phyloP scores from a whole-genome alignment of 2,329 filamentous ascomycete species.

The Colletotrichum cuscutae region DNA sequence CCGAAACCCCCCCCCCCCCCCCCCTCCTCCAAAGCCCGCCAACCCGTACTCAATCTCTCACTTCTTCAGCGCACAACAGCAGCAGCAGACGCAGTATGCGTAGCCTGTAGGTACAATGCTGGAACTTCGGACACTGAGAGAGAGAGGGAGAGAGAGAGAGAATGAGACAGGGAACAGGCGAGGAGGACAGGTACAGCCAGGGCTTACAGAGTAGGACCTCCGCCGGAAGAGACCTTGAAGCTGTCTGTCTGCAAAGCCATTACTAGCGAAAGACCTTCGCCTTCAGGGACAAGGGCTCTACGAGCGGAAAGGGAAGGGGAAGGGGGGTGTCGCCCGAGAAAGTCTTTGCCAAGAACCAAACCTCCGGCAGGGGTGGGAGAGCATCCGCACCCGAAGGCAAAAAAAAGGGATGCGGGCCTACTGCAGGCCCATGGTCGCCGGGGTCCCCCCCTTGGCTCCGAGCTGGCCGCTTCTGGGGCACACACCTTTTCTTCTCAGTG shows the following conservation, averaged over 20 bases:
- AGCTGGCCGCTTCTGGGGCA: constrained; percentile 21
- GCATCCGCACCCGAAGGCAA: constrained; percentile 23
- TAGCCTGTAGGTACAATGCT: neutral
- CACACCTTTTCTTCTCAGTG: neutral
- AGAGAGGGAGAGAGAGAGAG: neutral
- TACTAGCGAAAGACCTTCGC: constrained; percentile 7
- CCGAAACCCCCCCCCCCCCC: neutral
- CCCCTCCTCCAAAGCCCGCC: too few species aligned
- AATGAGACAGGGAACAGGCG: neutral
- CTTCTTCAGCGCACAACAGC: neutral
- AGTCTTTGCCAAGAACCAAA: constrained; percentile 20
- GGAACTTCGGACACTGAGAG: neutral
- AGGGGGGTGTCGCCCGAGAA: neutral
- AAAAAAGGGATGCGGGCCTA: constrained; percentile 27
- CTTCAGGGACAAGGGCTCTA: constrained; percentile 16
- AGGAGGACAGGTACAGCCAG: neutral
- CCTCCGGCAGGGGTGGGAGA: constrained; percentile 19
- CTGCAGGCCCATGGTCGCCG: constrained; percentile 16
- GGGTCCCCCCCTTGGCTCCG: constrained; percentile 13
- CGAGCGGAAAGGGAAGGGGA: neutral
- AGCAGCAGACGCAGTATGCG: neutral
- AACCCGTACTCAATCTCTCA: neutral
- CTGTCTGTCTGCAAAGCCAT: constrained; percentile 11
- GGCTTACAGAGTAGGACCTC: neutral
- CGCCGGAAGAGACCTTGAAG: neutral